Conservation (phyloP, 345 rosid species). For the Hibiscus mutabilis region DNA sequence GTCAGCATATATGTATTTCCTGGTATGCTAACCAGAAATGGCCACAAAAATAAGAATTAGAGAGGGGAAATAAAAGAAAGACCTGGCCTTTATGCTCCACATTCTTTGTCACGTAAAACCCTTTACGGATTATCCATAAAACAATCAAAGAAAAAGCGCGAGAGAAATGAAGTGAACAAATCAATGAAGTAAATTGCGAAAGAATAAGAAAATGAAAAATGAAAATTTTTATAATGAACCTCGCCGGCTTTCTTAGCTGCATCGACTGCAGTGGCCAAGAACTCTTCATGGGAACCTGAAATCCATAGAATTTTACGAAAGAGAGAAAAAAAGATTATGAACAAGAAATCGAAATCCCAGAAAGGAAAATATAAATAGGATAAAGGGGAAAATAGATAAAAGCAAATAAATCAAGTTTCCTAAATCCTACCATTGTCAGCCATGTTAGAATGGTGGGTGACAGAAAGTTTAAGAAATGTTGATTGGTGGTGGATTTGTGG, state of each 20-base stretch:
- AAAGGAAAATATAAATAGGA: background rate
- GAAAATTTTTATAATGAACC: conserved; percentile 23
- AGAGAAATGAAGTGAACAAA: background rate
- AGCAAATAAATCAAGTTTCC: no score
- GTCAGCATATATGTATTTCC: background rate
- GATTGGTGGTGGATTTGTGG: background rate
- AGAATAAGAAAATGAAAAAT: background rate
- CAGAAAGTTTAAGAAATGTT: background rate
- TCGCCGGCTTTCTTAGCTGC: conserved; percentile 90
- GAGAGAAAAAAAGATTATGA: background rate
- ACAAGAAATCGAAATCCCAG: no score
- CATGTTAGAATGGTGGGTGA: no score
- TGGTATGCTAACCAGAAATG: background rate
- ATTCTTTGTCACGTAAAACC: conserved; percentile 75
- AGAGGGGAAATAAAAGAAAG: background rate
- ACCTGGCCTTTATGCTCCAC: conserved; percentile 98
- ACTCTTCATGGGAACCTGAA: conserved; percentile 11
- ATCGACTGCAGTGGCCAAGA: conserved; percentile 65
- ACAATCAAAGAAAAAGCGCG: background rate
- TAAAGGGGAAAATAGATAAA: background rate
- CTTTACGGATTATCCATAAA: conserved; percentile 55
- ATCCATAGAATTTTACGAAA: no score
- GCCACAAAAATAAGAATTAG: background rate
- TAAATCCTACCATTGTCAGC: no score
- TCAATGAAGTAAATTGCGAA: background rate